phyloP scores from a whole-genome alignment of 306 rosid species.

The Prunus armeniaca region DNA sequence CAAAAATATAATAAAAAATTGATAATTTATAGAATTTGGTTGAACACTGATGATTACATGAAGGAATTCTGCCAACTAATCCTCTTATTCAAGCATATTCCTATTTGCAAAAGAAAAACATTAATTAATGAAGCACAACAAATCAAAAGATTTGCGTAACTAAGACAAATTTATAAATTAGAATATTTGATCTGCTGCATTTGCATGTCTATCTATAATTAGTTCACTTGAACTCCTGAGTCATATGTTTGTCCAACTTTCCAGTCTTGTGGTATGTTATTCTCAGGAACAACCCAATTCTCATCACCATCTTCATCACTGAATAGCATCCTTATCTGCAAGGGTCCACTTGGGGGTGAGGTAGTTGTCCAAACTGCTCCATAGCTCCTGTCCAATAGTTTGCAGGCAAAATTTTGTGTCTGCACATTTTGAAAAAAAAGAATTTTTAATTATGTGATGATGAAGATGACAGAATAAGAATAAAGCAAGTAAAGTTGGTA shows the following conservation, averaged over 20 bases:
- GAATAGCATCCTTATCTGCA: slow-evolving; percentile 72
- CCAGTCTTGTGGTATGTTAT: slow-evolving; percentile 76
- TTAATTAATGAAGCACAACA: neutral
- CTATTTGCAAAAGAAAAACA: neutral
- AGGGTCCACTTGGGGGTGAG: slow-evolving; percentile 76
- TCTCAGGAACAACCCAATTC: slow-evolving; percentile 75
- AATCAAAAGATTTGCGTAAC: neutral
- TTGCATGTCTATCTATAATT: slow-evolving; percentile 20
- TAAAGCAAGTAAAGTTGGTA: neutral
- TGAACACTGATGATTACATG: neutral
- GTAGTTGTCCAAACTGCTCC: slow-evolving; percentile 83
- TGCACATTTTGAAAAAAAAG: slow-evolving; percentile 26
- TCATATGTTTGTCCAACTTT: slow-evolving; percentile 72
- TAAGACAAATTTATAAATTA: neutral
- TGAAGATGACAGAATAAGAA: slow-evolving; percentile 8
- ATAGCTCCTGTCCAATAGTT: slow-evolving; percentile 61
- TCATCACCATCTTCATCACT: slow-evolving; percentile 72
- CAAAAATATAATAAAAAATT: neutral
- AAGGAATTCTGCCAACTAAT: neutral
- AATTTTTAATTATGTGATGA: neutral
- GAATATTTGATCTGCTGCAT: slow-evolving; percentile 2
- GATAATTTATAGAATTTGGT: neutral
- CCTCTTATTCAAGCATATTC: slow-evolving; percentile 9
- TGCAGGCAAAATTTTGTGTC: slow-evolving; percentile 69
- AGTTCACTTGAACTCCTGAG: slow-evolving; percentile 77